Base-by-base conservation (phyloP, 129 eudicot species). In the Glebionis coronaria region DNA sequence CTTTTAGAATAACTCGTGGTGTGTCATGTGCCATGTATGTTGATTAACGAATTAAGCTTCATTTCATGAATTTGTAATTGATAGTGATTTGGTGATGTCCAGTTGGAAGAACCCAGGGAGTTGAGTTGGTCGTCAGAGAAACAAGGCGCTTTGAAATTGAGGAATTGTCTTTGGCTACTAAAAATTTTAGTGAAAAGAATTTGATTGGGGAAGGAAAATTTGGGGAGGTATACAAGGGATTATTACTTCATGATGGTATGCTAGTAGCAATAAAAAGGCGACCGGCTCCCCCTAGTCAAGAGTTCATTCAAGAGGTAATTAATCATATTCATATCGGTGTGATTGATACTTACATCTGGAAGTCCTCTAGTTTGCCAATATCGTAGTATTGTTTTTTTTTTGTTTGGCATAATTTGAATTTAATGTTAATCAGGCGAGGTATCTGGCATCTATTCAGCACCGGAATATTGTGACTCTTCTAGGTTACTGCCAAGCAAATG, bases 201-300 rank as follows among this genome's bases (percentile, higher is more conserved):
- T 76, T 91, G 82, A 91, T 91, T 56, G 97, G 97, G n/a, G 90
- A 78, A 82, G 97, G 97, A 50, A 91, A 91, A 79, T 91, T 91
- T 68, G 97, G 97, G 40, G 95, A 82, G 78, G 97, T 91, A 38
- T 91, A 87, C 59, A 91, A 91, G 79, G 97, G 97, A 21, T 79
- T 91, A 21, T 79, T 91, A 74, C 97, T 91, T 83, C 84, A 82
- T 68, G 93, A 91, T 77, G 97, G 97, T 75, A 85, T 84, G 90
- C 79, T 91, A 7, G 97, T 91, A 29, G 97, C 97, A 16, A 91
- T 91, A 12, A 91, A 91, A 72, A 83, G 74, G 73, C 81, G 97
- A 50, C 61, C 73, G 46, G 84, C 79, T 65, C 62, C 82, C 46
- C 86, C 95, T 61, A 87, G 74, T 79, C 90, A 72, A 46, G 95